phyloP scores from a whole-genome alignment of 164 flowering plant genomes.

The Berberis thunbergii region DNA sequence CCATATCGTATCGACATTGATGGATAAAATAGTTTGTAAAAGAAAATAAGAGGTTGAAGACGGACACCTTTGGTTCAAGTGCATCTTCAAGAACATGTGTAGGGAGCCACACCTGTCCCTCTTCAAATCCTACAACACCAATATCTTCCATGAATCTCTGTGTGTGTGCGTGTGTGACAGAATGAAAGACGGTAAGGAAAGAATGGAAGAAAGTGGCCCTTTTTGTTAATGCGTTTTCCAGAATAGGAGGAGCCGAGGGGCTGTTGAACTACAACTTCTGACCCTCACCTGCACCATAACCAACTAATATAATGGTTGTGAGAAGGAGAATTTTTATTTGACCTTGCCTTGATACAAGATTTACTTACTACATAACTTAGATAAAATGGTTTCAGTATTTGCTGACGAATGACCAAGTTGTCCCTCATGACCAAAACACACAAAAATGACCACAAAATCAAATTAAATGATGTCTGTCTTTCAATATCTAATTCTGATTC shows the following conservation, averaged over 20 bases:
- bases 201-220: no score
- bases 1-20: no score
- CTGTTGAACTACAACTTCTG: not conserved
- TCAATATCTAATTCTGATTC: no score
- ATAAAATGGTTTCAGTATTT: no score
- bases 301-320: slow-evolving; percentile 1
- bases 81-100: slow-evolving; percentile 34
- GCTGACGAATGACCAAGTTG: no score
- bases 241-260: not conserved
- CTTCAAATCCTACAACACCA: slow-evolving; percentile 29
- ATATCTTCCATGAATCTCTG: slow-evolving; percentile 11
- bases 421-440: no score
- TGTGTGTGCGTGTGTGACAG: not conserved
- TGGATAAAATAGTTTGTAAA: no score
- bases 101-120: slow-evolving; percentile 42
- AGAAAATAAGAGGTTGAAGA: no score
- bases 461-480: no score
- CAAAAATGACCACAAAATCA: no score
- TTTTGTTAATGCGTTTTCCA: not conserved
- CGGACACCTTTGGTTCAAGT: slow-evolving; percentile 15
- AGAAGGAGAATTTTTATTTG: not conserved
- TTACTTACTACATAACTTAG: not conserved
- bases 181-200: not conserved
- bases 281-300: slow-evolving; percentile 7
- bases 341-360: not conserved